Evolutionary conservation across 768 basidiomycete genomes (phyloP), one percentile per base, ranked within the genome.

Genomic region (Pulveroboletus ravenelii): DNA sequence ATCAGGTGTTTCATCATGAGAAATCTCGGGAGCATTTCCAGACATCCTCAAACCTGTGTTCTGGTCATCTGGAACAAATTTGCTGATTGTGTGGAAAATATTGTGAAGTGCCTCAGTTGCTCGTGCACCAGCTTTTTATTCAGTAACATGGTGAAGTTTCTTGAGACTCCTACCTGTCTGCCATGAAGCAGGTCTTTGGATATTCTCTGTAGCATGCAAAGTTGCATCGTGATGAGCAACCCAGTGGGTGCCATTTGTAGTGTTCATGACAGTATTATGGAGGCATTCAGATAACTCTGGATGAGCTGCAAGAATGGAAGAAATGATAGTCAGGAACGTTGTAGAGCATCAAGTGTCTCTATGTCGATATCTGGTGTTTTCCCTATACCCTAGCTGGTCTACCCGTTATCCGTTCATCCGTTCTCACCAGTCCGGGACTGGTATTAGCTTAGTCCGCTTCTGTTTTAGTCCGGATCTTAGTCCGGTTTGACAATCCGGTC

Each of bases 241-340:
- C 87, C 85, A 91, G 62, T 91, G 90, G 8, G 77, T 72, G 20
- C 87, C 88, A 44, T 72, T 79, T 6, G 75, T 72, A 5, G 83
- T 72, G 56, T 89, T 87, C 44, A 71, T 70, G 40, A 81, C 63
- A 31, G 91, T 78, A 60, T 78, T 82, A 50, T 79, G 82, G 49
- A 91, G 62, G 38, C 77, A 77, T 48, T 86, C 82, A 3, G 84
- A 78, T 12, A 91, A 65, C 54, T 91, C 87, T 4, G 89, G 89
- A 57, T 90, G 85, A 6, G 78, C 64, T 0, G 77, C 70, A 39
- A 89, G 62, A 27, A 82, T 73, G n/a, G 65, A 69, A 37, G 76
- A 77, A 48, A 90, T 64, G 2, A 74, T 75, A 30, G 73, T 74
- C 50, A 91, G 67, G 30, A 91, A 70, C 1, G 74, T n/a, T n/a